Evolutionary conservation across 208 protist genomes (phyloP), one percentile per base, ranked within the genome.

Genomic region (Trypanosoma conorhini): DNA sequence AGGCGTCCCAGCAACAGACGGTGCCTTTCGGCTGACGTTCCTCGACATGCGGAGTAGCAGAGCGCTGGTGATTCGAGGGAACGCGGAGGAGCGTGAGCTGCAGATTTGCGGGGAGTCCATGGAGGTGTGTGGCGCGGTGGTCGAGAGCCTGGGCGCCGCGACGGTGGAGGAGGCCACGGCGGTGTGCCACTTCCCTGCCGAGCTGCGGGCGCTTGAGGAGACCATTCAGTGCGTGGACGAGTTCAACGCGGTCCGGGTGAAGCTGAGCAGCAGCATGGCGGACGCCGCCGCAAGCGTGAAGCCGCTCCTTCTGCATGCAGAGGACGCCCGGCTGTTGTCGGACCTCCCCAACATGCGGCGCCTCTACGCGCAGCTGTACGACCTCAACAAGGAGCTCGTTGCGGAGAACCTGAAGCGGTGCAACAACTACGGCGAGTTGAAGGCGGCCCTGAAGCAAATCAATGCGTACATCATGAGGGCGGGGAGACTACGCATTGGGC

Each of bases 391-490:
- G 28, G 94, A 98, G 64, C 83, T 98, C 40, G 76, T 98, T 9
- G 88, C 81, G 33, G 95, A 98, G 79, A 97, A 98, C 77, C 77
- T 81, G 65, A 98, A 98, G 82, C 89, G 95, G 8, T 78, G 77
- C n/a, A 91, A 81, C 62, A 99, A 99, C 72, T 96, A 97, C 71
- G 78, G 89, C 5, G 91, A 94, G 72, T 85, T 98, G 26, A 89
- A 97, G 58, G 51, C 46, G 19, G 71, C 82, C 30, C 77, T 98
- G 67, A 97, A 96, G 70, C 81, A 95, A 40, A 80, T 98, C 21
- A 98, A 98, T 67, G 76, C 75, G 44, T 97, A 93, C 76, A 98
- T 99, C 54, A 93, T 98, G 86, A 88, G 84, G 59, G 94, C 92
- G 0, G 92, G 81, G 31, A 78, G 82, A 55, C 67, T 99, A 48